These are phyloP conservation scores for Neonothopanus nambi DNA, from an alignment of 1,284 basidiomycete species.

Conservation along the genomic window DNA sequence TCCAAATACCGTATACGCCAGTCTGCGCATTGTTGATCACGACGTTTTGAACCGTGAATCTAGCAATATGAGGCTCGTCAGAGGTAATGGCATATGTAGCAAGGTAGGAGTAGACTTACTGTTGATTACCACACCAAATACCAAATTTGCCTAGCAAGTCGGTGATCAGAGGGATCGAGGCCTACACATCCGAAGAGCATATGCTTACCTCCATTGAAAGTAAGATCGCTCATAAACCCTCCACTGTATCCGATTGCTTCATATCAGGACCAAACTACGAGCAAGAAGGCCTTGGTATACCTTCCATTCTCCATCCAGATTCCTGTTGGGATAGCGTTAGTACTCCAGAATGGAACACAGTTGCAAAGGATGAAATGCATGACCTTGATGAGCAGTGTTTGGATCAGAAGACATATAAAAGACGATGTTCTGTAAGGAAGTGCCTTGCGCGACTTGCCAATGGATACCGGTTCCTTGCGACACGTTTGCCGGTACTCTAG, in stretches of 20 bases:
- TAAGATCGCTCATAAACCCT: constrained; percentile 59
- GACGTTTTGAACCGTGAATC: constrained; percentile 55
- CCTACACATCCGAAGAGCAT: constrained; percentile 3
- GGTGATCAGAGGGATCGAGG: constrained; percentile 45
- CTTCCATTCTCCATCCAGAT: constrained; percentile 60
- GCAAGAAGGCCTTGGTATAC: constrained; percentile 2
- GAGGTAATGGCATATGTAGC: not conserved
- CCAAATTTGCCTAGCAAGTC: constrained; percentile 35
- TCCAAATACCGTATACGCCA: constrained; percentile 37
- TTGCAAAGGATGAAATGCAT: constrained; percentile 8
- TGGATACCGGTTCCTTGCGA: constrained; percentile 48
- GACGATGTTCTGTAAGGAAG: constrained; percentile 57
- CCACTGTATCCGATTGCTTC: constrained; percentile 39
- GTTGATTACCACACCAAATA: constrained; percentile 55
- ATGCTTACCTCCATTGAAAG: constrained; percentile 45
- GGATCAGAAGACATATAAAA: constrained; percentile 51
- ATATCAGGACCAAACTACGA: not conserved
- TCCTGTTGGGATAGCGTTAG: constrained; percentile 25
- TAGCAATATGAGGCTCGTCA: constrained; percentile 24
- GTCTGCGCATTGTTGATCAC: constrained; percentile 47
- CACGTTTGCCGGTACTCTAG: constrained; percentile 35
- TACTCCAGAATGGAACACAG: not conserved
- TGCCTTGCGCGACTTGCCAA: constrained; percentile 65
- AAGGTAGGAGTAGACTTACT: constrained; percentile 31
- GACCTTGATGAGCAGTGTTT: constrained; percentile 51